Evolutionary conservation across 176 grass and related monocot species (phyloP).

Genomic region (Aegilops bicornis): DNA sequence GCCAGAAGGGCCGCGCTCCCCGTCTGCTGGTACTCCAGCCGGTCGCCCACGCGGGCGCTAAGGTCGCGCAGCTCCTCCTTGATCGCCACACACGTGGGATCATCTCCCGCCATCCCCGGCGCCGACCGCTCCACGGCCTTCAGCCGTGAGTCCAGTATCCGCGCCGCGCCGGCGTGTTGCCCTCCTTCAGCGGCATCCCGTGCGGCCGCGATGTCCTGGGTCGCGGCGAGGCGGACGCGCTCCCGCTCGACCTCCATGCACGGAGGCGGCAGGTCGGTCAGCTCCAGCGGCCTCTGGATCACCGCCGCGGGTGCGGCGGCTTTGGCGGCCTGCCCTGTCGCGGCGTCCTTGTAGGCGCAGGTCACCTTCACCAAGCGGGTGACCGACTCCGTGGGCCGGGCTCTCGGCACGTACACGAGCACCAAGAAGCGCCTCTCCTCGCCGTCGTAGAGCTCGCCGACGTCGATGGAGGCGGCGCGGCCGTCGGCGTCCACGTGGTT

Average conservation of each 20-base stretch:
- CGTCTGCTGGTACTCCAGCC: slow-evolving; percentile 40
- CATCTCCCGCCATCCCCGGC: slow-evolving; percentile 32
- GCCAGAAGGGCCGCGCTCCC: slow-evolving; percentile 56
- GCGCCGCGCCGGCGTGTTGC: slow-evolving; percentile 19
- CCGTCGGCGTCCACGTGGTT: slow-evolving; percentile 38
- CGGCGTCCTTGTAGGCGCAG: slow-evolving; percentile 58
- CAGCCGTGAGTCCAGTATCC: slow-evolving; percentile 24
- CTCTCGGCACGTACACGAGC: slow-evolving; percentile 44
- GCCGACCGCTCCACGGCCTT: slow-evolving; percentile 18
- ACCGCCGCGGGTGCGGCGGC: slow-evolving; percentile 35
- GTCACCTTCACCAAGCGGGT: slow-evolving; percentile 34
- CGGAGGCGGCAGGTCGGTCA: slow-evolving; percentile 8
- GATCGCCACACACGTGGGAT: slow-evolving; percentile 26
- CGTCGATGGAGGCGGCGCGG: slow-evolving; percentile 39
- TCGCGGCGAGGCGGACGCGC: slow-evolving; percentile 20
- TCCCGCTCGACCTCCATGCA: slow-evolving; percentile 51
- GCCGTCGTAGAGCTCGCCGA: slow-evolving; percentile 72
- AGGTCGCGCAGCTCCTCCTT: slow-evolving; percentile 54
- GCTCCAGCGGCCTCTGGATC: slow-evolving; percentile 25
- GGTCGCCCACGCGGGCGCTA: slow-evolving; percentile 40
- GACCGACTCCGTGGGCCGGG: not conserved
- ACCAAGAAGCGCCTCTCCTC: slow-evolving; percentile 79
- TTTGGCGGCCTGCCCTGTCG: slow-evolving; percentile 24
- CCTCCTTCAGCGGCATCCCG: slow-evolving; percentile 40
- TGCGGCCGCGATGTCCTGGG: slow-evolving; percentile 32